These are phyloP conservation scores for Erysimum cheiranthoides DNA, from an alignment of 345 rosid genomes.

Conservation along the genomic window DNA sequence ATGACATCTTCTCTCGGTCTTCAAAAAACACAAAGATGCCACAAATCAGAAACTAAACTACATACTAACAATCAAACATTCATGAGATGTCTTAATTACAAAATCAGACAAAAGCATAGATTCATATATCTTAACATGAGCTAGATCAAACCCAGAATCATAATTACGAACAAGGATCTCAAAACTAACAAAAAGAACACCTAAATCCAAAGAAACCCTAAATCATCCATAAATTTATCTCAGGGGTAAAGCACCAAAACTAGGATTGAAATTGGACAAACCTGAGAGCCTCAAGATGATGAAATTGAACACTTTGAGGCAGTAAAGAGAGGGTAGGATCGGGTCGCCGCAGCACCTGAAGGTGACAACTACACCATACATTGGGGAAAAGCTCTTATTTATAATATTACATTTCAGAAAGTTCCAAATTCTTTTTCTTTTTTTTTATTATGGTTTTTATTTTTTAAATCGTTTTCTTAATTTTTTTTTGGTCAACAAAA, in stretches of 20 bases:
- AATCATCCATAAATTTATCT: neutral
- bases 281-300: neutral
- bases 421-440: neutral
- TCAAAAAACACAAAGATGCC: neutral
- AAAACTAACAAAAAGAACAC: neutral
- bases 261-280: neutral
- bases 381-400: slow-evolving; percentile 3
- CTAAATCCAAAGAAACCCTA: neutral
- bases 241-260: neutral
- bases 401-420: neutral
- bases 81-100: neutral
- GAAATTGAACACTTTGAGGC: neutral
- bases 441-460: neutral
- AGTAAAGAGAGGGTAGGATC: neutral
- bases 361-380: slow-evolving; percentile 13
- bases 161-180: neutral
- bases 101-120: neutral
- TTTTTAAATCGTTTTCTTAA: no score
- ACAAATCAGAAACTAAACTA: neutral
- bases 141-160: neutral
- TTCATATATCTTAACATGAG: neutral
- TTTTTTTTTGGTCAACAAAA: neutral
- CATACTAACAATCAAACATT: neutral
- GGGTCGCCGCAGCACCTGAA: slow-evolving; percentile 4
- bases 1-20: slow-evolving; percentile 50